Base-by-base conservation (phyloP, 257 asterid genomes). In the Datura wrightii region DNA sequence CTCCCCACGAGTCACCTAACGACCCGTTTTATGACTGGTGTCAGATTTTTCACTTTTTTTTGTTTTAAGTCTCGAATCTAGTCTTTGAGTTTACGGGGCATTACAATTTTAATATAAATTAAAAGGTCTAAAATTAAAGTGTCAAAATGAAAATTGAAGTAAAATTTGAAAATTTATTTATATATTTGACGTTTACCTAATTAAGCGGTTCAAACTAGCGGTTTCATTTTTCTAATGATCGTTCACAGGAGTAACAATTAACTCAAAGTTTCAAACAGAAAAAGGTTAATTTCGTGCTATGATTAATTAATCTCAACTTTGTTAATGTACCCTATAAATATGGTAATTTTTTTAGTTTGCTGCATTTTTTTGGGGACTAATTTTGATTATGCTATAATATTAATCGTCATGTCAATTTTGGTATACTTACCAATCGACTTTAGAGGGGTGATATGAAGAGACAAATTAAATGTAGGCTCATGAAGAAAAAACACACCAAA, bases 341-440 rank as follows among this genome's bases (percentile, higher is more conserved):
- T 42, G 16, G 3, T 42, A 2, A 4, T 3, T 6, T 7, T 70
- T 9, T 16, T 0, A 42, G 8, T 67, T 39, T 67, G 50, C 3
- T 13, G 71, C 44, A 13, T 10, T 65, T 65, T 5, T 65, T 34
- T 65, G 34, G 74, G 3, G 50, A 67, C 36, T 16, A 70, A 41
- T 76, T 65, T 14, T 78, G 15, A 78, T 15, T 34, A 34, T 31
- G 3, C 8, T 31, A 78, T 78, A 52, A 31, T 7, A 39, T 34
- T 14, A 0, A 24, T 24, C 31, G 48, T 34, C 82, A 52, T 52
- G 74, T 82, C 84, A 44, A 82, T 82, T 82, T 82, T 16, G 84
- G 78, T 58, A 82, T 42, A 82, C 84, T 82, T 82, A 62, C 44
- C 74, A 82, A 19, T 82, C 84, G 59, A 78, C 82, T 44, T 42